Base-by-base conservation (phyloP, 129 eudicot species). In the Rutidosis leptorrhynchoides region DNA sequence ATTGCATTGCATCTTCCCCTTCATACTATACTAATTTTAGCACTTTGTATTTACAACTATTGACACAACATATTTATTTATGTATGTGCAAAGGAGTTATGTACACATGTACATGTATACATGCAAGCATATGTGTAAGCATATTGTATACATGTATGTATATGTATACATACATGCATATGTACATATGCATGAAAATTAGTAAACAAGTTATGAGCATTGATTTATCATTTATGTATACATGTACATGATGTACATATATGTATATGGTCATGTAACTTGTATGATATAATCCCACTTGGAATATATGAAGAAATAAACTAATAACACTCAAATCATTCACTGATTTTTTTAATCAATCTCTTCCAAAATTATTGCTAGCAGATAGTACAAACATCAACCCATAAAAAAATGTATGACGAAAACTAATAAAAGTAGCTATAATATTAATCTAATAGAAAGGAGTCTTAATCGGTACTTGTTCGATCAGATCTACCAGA, bases 31-130 rank as follows among this genome's bases (percentile, higher is more conserved):
- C 54, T 58, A 60, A 28, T 32, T 28, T 43, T 77, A 2, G 77
- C 81, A 76, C 71, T 77, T 28, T 29, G n/a, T 70, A 77, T 70
- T 77, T 77, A 77, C 76, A 56, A 4, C 21, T 49, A 58, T 35
- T 27, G 64, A 51, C 70, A 72, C 64, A 35, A 35, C 43, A 49
- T 28, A 62, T 4, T 8, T 7, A 70, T 27, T 8, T 24, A 55
- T 56, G 1, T 37, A 14, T 25, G 24, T 40, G 33, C 27, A 26
- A 7, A 58, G 5, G 61, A 24, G 32, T 55, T 12, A 55, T 53
- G 15, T 46, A 32, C 19, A 12, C 7, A 69, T 68, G 45, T 9
- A 9, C 48, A 20, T 42, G 23, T 22, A 35, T 52, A 6, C 33
- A 6, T 45, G 21, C 15, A 26, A 2, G 71, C 28, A 27, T 11